Evolutionary conservation across 352 stramenopile genomes (phyloP).

Genomic region (Phytophthora crassamura): DNA sequence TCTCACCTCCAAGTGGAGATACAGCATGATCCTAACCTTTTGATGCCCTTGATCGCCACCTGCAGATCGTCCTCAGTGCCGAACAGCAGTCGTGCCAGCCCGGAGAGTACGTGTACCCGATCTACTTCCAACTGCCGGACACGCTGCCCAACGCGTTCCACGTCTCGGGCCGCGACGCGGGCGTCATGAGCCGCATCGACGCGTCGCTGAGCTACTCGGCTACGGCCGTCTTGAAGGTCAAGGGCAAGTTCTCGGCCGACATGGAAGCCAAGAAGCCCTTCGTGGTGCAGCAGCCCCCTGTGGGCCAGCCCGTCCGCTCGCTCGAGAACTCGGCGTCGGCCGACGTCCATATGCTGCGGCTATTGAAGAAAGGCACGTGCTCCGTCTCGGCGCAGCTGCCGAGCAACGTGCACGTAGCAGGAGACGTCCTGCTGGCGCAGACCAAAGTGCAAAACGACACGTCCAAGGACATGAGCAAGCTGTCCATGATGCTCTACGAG

Average conservation of each 20-base stretch:
- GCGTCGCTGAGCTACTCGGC: slow-evolving; percentile 75
- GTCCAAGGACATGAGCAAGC: slow-evolving; percentile 36
- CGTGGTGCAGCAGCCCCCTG: slow-evolving; percentile 28
- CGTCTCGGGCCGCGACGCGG: slow-evolving; percentile 31
- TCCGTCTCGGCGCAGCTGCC: slow-evolving; percentile 29
- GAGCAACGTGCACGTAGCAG: slow-evolving; percentile 36
- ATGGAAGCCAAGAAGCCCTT: slow-evolving; percentile 52
- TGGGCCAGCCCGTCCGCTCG: slow-evolving; percentile 31
- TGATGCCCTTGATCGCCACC: too few species aligned
- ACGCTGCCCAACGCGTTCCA: slow-evolving; percentile 56
- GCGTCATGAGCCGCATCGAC: slow-evolving; percentile 49
- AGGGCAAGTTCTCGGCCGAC: slow-evolving; percentile 72
- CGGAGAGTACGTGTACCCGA: slow-evolving; percentile 78
- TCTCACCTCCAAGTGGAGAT: slow-evolving; percentile 4
- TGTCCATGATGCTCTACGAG: slow-evolving; percentile 43
- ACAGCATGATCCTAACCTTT: not conserved
- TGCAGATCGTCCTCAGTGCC: slow-evolving; percentile 52
- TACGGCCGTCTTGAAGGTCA: slow-evolving; percentile 67
- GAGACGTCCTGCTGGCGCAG: slow-evolving; percentile 38
- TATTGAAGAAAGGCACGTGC: slow-evolving; percentile 45
- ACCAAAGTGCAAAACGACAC: slow-evolving; percentile 38
- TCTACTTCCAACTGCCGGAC: slow-evolving; percentile 58
- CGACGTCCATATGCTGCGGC: slow-evolving; percentile 35
- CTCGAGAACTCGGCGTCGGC: slow-evolving; percentile 26
- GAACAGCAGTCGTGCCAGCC: slow-evolving; percentile 58